Percentiles rank a stretch among this genome's conserved stretches.
Evolutionary conservation across 768 basidiomycete species (phyloP).

Genomic region (Rhizopogon vinicolor): DNA sequence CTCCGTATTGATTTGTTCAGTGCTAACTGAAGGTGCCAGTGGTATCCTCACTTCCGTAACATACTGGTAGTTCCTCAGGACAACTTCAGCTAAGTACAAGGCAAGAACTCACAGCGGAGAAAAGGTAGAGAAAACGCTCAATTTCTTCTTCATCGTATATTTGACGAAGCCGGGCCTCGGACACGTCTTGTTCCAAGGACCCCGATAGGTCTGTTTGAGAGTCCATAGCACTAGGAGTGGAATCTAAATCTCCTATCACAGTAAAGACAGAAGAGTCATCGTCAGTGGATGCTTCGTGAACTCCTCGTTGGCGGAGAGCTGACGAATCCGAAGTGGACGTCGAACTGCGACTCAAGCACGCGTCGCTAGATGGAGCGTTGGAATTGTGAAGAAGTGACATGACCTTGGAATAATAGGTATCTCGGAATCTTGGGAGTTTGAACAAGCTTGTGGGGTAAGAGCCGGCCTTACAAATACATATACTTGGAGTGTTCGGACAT

Average conservation of each 20-base stretch:
- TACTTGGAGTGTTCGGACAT: background rate
- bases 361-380: background rate
- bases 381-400: background rate
- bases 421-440: background rate
- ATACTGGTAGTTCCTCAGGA: conserved; percentile 34
- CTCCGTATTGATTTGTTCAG: conserved; percentile 17
- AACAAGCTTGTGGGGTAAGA: background rate
- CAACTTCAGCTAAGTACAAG: background rate
- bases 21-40: conserved; percentile 11
- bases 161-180: conserved; percentile 51
- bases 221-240: background rate
- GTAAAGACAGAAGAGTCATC: background rate
- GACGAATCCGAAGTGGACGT: background rate
- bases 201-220: background rate
- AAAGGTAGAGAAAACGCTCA: conserved; percentile 53
- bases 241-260: background rate
- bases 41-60: conserved; percentile 51
- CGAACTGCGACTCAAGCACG: background rate
- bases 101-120: conserved; percentile 47
- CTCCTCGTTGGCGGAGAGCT: background rate
- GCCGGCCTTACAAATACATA: background rate
- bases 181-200: conserved; percentile 28
- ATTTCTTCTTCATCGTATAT: conserved; percentile 64
- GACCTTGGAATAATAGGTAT: background rate
- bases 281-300: background rate